These are phyloP conservation scores for Talaromyces stipitatus DNA, from an alignment of 495 filamentous ascomycete species.

Conservation along the genomic window DNA sequence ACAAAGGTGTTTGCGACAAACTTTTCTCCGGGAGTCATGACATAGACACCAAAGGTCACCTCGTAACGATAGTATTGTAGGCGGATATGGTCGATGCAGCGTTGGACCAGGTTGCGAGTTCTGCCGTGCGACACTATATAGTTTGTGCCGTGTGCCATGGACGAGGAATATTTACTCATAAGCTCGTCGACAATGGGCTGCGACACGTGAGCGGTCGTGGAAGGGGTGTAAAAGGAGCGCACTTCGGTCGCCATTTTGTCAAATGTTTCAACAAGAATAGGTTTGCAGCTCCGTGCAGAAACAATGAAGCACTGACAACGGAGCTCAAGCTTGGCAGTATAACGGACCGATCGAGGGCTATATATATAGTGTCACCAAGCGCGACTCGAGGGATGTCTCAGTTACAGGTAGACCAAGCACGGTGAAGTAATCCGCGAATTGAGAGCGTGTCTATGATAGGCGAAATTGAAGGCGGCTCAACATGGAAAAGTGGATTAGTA, in stretches of 20 bases:
- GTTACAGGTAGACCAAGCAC: background rate
- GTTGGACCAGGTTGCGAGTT: conserved; percentile 21
- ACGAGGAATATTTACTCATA: conserved; percentile 28
- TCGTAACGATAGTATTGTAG: conserved; percentile 71
- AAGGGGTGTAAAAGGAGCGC: conserved; percentile 31
- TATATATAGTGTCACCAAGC: background rate
- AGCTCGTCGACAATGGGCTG: conserved; percentile 30
- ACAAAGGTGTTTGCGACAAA: conserved; percentile 55
- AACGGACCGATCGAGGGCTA: background rate
- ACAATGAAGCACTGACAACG: background rate
- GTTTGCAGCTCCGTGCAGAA: background rate
- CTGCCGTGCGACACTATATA: conserved; percentile 9
- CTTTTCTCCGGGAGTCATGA: conserved; percentile 64
- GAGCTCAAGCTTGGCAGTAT: background rate
- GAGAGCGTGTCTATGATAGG: background rate
- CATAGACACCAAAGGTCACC: conserved; percentile 66
- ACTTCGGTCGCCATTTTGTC: conserved; percentile 27
- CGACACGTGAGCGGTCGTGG: conserved; percentile 23
- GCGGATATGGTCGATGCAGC: conserved; percentile 45
- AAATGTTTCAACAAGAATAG: background rate
- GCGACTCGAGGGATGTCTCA: background rate
- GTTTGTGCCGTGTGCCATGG: conserved; percentile 15
- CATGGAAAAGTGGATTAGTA: background rate
- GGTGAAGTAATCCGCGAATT: background rate
- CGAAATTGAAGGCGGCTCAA: background rate